phyloP scores from a whole-genome alignment of 2,329 filamentous ascomycete species.

The Diplodia intermedia region DNA sequence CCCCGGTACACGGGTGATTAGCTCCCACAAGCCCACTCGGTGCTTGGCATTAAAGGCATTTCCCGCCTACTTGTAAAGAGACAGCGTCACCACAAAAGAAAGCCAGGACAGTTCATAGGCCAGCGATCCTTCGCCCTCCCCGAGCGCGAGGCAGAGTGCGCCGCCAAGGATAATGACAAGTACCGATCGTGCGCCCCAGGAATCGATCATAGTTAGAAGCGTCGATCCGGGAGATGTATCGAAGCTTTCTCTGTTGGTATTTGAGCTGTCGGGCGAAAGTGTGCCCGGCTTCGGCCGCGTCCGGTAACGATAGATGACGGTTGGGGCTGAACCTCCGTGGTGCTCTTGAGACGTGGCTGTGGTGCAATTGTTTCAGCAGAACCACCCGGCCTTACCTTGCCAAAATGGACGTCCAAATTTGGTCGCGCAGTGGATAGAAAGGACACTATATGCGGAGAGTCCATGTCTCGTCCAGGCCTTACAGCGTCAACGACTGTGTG shows the following conservation, averaged over 20 bases:
- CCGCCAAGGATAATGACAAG: neutral
- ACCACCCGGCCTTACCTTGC: neutral
- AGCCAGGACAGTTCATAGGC: neutral
- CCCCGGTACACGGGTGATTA: neutral
- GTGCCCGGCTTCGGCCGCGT: neutral
- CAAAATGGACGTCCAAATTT: neutral
- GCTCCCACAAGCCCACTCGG: neutral
- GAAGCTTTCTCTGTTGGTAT: neutral
- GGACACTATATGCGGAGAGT: neutral
- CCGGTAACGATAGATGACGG: neutral
- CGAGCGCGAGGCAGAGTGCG: neutral
- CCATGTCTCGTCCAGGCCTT: neutral
- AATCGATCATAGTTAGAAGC: neutral
- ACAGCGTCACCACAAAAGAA: neutral
- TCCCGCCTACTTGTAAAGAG: neutral
- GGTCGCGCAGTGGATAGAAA: neutral
- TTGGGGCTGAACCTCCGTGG: neutral
- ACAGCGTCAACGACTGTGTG: neutral
- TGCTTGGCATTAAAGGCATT: neutral
- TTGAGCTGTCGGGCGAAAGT: conserved; percentile 2
- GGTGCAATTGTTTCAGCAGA: neutral
- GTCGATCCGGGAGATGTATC: neutral
- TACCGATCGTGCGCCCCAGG: neutral
- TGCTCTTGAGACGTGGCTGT: neutral
- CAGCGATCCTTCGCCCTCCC: neutral